phyloP scores from a whole-genome alignment of 345 rosid genomes.

The Sonneratia caseolaris region DNA sequence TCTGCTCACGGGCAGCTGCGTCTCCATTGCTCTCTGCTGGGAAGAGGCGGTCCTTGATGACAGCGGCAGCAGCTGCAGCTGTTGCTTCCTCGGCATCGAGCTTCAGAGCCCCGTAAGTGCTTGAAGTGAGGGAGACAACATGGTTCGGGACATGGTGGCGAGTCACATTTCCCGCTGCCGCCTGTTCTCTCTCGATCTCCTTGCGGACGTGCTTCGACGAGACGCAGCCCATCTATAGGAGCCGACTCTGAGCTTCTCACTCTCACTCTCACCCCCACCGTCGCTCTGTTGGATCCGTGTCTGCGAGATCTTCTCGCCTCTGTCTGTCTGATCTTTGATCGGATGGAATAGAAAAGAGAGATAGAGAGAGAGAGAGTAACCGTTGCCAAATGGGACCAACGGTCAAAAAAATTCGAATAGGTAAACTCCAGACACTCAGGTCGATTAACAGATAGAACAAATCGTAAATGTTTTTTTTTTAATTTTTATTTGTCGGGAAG shows the following conservation, averaged over 20 bases:
- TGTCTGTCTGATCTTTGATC: neutral
- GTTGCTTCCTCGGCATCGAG: conserved; percentile 26
- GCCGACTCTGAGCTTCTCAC: neutral
- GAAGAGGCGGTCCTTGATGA: conserved; percentile 16
- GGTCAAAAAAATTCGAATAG: conserved; percentile 35
- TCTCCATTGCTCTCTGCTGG: conserved; percentile 12
- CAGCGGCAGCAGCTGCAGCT: neutral
- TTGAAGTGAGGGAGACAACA: conserved; percentile 83
- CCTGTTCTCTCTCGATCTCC: conserved; percentile 40
- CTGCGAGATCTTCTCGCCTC: neutral
- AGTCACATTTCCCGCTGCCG: conserved; percentile 34
- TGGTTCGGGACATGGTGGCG: conserved; percentile 40
- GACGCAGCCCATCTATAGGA: conserved; percentile 73
- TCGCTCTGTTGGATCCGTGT: neutral
- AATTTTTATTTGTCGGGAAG: conserved; percentile 2
- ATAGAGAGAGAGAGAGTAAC: conserved; percentile 22
- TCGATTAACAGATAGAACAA: neutral
- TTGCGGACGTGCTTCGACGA: conserved; percentile 56
- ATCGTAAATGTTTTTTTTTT: neutral
- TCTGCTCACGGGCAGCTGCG: neutral
- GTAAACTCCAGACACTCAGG: neutral
- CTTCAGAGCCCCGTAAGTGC: conserved; percentile 70
- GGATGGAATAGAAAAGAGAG: conserved; percentile 4
- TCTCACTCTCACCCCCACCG: neutral
- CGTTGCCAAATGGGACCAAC: conserved; percentile 52